These are phyloP conservation scores for Kwoniella dendrophila DNA, from an alignment of 768 basidiomycete species.

Conservation along the genomic window DNA sequence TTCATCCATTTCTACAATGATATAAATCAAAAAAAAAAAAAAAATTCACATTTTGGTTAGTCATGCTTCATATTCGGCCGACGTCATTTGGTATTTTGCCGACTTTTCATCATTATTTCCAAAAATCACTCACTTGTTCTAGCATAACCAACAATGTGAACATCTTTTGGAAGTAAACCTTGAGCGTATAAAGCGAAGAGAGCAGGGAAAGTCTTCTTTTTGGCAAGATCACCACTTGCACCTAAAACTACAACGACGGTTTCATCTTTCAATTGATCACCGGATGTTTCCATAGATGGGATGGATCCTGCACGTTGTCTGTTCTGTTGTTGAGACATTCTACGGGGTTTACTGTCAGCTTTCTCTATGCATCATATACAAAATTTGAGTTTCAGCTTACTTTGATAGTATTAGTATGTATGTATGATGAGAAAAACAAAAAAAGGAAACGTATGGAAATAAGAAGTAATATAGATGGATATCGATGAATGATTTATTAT, in stretches of 20 bases:
- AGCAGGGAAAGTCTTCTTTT: constrained; percentile 99
- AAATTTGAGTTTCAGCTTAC: too few relatives aligned
- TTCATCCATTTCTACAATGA: constrained; percentile 47
- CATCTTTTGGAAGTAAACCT: constrained; percentile 75
- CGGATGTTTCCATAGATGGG: constrained; percentile 79
- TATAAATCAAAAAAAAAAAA: neutral
- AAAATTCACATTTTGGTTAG: neutral
- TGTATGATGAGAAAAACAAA: too few relatives aligned
- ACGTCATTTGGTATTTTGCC: constrained; percentile 9
- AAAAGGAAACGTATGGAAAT: too few relatives aligned
- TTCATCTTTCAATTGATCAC: constrained; percentile 78
- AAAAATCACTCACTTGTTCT: constrained; percentile 73
- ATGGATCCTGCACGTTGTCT: constrained; percentile 64
- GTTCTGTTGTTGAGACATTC: constrained; percentile 6
- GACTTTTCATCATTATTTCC: too few relatives aligned
- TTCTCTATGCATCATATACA: neutral
- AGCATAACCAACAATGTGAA: constrained; percentile 94
- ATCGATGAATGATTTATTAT: too few relatives aligned
- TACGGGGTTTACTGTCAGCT: neutral
- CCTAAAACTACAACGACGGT: constrained; percentile 90
- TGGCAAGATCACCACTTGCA: constrained; percentile 94
- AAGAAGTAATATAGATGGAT: too few relatives aligned
- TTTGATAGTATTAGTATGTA: too few relatives aligned
- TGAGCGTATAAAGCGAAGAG: constrained; percentile 84
- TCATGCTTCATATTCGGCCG: constrained; percentile 11